Percentiles rank a stretch among this genome's conserved stretches.
These are phyloP conservation scores for Mortierella antarctica DNA, from an alignment of 192 early-diverging fungal species.

Conservation along the genomic window DNA sequence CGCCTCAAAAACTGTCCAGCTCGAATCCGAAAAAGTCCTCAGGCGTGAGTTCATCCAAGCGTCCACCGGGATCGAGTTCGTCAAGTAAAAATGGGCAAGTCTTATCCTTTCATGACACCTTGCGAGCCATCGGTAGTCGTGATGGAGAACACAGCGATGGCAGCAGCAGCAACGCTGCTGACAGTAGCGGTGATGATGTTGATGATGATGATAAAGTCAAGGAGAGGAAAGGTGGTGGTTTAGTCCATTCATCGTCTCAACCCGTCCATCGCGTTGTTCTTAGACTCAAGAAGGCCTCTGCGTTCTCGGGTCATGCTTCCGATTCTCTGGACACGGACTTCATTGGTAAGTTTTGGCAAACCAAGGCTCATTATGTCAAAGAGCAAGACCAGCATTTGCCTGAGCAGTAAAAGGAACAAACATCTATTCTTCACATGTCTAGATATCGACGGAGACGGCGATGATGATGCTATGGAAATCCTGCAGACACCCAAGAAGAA, in stretches of 20 bases:
- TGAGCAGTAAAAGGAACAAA: background rate
- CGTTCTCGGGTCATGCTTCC: slow-evolving; percentile 19
- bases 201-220: slow-evolving; percentile 4
- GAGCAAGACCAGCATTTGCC: background rate
- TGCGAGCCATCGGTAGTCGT: slow-evolving; percentile 38
- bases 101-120: slow-evolving; percentile 40
- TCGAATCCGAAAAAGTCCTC: slow-evolving; percentile 36
- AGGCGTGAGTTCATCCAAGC: slow-evolving; percentile 36
- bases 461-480: slow-evolving; percentile 44
- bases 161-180: background rate
- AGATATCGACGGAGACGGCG: slow-evolving; percentile 53
- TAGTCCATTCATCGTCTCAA: slow-evolving; percentile 29
- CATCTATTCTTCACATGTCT: background rate
- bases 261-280: slow-evolving; percentile 15
- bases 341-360: slow-evolving; percentile 26
- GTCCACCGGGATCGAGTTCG: slow-evolving; percentile 35
- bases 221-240: slow-evolving; percentile 10
- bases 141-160: slow-evolving; percentile 9
- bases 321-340: slow-evolving; percentile 44
- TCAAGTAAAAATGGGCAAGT: slow-evolving; percentile 55
- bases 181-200: background rate
- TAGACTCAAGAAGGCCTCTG: slow-evolving; percentile 51
- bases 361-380: background rate
- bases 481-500: slow-evolving; percentile 48
- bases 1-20: slow-evolving; percentile 39